Evolutionary conservation across 139 green algal genomes (phyloP).

Genomic region (Ostreobium quekettii): DNA sequence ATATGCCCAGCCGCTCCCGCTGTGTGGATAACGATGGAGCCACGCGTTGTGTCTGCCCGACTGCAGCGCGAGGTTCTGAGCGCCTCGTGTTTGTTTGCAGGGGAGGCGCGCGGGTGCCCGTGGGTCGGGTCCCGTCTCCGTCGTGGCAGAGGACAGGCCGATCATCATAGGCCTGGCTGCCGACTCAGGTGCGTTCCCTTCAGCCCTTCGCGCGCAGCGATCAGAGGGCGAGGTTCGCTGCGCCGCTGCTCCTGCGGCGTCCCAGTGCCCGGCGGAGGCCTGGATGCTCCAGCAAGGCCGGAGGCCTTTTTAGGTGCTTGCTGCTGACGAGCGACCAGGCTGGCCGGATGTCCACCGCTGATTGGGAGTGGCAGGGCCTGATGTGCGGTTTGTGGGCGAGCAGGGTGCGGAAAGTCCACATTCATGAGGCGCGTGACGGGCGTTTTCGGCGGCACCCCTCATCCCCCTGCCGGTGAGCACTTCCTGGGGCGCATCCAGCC

Average conservation of each 20-base stretch:
- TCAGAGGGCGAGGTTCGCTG: background rate
- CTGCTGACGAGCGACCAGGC: background rate
- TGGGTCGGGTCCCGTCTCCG: no score
- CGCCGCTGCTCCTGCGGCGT: background rate
- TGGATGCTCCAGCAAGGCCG: background rate
- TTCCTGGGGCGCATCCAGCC: constrained; percentile 5
- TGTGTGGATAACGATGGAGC: no score
- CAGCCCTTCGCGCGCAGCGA: no score
- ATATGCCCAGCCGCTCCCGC: no score
- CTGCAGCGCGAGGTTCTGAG: no score
- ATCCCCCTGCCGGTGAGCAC: constrained; percentile 72
- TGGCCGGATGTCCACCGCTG: background rate
- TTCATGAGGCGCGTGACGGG: constrained; percentile 99
- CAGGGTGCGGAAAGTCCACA: constrained; percentile 98
- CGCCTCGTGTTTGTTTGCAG: no score
- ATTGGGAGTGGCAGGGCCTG: no score
- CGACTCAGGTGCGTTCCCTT: constrained; percentile 72
- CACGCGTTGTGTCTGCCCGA: no score
- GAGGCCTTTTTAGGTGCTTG: background rate
- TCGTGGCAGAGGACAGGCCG: constrained; percentile 47
- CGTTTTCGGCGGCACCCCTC: constrained; percentile 88
- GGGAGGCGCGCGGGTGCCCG: no score
- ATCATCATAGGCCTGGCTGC: constrained; percentile 95
- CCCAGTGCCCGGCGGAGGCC: no score
- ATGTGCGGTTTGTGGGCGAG: background rate